Percentiles rank a stretch among this genome's conserved stretches.
These are phyloP conservation scores for Stagonosporopsis vannaccii DNA, from an alignment of 2,329 filamentous ascomycete genomes.

Conservation along the genomic window DNA sequence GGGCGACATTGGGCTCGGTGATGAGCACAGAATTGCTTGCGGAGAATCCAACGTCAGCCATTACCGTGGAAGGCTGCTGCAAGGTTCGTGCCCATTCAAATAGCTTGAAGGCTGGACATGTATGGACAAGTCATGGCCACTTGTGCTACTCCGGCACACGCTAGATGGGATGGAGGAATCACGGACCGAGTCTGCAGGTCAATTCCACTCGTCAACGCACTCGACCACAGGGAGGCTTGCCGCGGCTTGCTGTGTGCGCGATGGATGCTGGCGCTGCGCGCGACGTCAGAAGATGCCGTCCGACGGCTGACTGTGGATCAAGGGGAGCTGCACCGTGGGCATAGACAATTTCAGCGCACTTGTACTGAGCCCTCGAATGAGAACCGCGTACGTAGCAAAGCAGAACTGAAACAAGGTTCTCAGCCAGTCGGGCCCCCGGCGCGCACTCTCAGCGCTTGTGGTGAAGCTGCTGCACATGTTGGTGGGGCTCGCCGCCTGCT, in stretches of 20 bases:
- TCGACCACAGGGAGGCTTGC: slow-evolving; percentile 1
- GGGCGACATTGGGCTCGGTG: not conserved
- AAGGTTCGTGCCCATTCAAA: not conserved
- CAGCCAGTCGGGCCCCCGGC: slow-evolving; percentile 31
- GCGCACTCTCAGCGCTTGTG: slow-evolving; percentile 40
- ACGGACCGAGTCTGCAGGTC: not conserved
- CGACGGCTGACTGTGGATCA: slow-evolving; percentile 3
- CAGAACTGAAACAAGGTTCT: slow-evolving; percentile 12
- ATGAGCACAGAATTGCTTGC: not conserved
- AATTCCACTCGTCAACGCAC: not conserved
- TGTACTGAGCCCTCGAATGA: slow-evolving; percentile 6
- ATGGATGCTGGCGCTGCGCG: slow-evolving; percentile 1
- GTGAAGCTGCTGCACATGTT: slow-evolving; percentile 16
- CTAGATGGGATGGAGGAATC: not conserved
- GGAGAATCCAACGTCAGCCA: slow-evolving; percentile 7
- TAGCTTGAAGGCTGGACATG: too few relatives aligned
- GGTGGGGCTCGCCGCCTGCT: slow-evolving; percentile 25
- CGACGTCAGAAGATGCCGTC: slow-evolving; percentile 11
- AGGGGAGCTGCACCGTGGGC: not conserved
- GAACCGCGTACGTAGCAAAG: slow-evolving; percentile 7
- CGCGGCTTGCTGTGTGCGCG: not conserved
- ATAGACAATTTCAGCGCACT: slow-evolving; percentile 3
- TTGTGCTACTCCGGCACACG: slow-evolving; percentile 1
- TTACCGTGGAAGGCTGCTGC: not conserved
- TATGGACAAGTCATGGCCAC: not conserved